These are phyloP conservation scores for Populus deltoides DNA, from an alignment of 345 rosid genomes.

Conservation along the genomic window DNA sequence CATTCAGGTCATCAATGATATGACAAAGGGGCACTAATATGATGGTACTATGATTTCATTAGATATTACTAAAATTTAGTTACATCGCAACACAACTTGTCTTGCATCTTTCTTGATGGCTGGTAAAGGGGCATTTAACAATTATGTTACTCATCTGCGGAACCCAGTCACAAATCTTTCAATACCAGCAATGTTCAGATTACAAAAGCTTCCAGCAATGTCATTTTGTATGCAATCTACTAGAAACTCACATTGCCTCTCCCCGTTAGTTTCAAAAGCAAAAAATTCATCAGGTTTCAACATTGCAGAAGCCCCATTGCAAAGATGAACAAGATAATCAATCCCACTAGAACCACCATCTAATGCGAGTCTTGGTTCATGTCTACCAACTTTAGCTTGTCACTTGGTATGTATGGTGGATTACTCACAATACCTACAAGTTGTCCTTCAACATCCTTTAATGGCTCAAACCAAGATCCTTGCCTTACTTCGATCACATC, in stretches of 20 bases:
- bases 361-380: conserved; percentile 83
- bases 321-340: conserved; percentile 70
- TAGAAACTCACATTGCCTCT: conserved; percentile 67
- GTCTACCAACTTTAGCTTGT: conserved; percentile 82
- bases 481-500: conserved; percentile 49
- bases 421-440: conserved; percentile 82
- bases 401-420: conserved; percentile 87
- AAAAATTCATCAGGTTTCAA: conserved; percentile 77
- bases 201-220: conserved; percentile 41
- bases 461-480: conserved; percentile 87
- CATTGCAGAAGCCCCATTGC: conserved; percentile 60
- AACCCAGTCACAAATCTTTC: conserved; percentile 65
- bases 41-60: not conserved
- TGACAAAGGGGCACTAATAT: not conserved
- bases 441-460: conserved; percentile 59
- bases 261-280: conserved; percentile 90
- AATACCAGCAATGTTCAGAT: conserved; percentile 53
- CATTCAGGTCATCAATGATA: not conserved
- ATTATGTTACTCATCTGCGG: conserved; percentile 26
- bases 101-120: not conserved
- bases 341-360: conserved; percentile 78
- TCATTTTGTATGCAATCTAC: conserved; percentile 47
- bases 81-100: not conserved
- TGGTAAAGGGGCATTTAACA: not conserved
- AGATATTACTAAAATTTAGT: not conserved